Evolutionary conservation across 2,329 filamentous ascomycete genomes (phyloP), one percentile per base, ranked within the genome.

Genomic region (Cadophora sp.): DNA sequence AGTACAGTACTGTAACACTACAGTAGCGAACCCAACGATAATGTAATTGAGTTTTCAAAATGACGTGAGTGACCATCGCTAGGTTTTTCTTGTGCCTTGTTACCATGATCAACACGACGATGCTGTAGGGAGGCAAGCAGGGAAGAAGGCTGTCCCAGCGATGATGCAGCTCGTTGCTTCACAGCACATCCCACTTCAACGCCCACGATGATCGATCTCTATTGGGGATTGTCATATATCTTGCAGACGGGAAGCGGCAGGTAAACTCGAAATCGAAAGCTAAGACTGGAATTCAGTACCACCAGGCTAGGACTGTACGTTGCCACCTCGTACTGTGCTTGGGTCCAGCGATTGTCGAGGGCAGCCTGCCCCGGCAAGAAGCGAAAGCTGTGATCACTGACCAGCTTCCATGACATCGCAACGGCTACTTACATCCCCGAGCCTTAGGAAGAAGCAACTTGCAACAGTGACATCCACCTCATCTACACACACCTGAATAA

Each of bases 191-290:
- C 48, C 48, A 14, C 30, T 16, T 33, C 47, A 60, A 65, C 63
- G 39, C 50, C 39, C 24, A 65, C 20, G 20, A 47, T 14, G 48
- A 67, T 64, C 66, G 62, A 64, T 67, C 66, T 62, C 24, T 45
- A 8, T 48, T 56, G 22, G 55, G 56, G 27, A 7, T 58, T 33
- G 47, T 69, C 65, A 65, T 61, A 30, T 50, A 66, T 69, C 67
- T 65, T 36, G 62, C 53, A 58, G 62, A 41, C 59, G 62, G 67
- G 20, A 64, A 33, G 45, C 41, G 24, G 61, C 60, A 60, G 56
- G 18, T 47, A 30, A 51, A 30, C 6, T 30, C 27, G 27, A 30
- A 30, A 18, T 50, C 50, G 16, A 16, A 14, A 33, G 24, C 48
- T 16, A 45, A 39, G 39, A 33, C 58, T 58, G 24, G 27, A 1